phyloP scores from a whole-genome alignment of 768 basidiomycete species.

The Trichaptum fuscoviolaceum region DNA sequence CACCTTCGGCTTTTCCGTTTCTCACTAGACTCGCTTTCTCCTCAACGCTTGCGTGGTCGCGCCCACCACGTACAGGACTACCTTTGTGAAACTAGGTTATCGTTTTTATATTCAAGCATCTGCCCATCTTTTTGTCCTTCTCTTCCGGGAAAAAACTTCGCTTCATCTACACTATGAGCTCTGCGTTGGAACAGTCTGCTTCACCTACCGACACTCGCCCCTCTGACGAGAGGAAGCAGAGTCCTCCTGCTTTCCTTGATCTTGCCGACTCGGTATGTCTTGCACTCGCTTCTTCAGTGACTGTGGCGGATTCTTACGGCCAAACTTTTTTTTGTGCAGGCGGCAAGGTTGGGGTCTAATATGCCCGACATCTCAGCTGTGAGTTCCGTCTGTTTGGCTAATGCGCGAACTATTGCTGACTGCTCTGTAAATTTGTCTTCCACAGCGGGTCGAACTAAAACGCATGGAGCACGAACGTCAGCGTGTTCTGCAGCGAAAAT shows the following conservation, averaged over 20 bases:
- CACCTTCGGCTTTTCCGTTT: conserved; percentile 20
- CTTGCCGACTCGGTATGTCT: conserved; percentile 83
- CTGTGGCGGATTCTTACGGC: conserved; percentile 13
- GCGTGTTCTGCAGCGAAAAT: conserved; percentile 75
- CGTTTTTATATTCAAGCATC: conserved; percentile 44
- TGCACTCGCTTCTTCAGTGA: conserved; percentile 12
- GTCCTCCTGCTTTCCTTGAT: conserved; percentile 89
- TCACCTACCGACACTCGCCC: conserved; percentile 67
- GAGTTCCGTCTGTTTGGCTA: conserved; percentile 29
- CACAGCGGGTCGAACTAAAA: conserved; percentile 83
- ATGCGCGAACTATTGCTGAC: conserved; percentile 7
- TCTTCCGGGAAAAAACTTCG: conserved; percentile 45
- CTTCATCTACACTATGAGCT: conserved; percentile 56
- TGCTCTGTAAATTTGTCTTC: conserved; percentile 8
- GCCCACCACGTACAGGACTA: conserved; percentile 36
- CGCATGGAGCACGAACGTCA: conserved; percentile 90
- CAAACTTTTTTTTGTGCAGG: conserved; percentile 37
- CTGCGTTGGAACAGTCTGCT: conserved; percentile 64
- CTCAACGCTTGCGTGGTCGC: not conserved
- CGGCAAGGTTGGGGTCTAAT: conserved; percentile 80
- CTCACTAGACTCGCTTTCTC: conserved; percentile 13
- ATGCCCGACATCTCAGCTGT: conserved; percentile 84
- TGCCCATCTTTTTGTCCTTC: conserved; percentile 48
- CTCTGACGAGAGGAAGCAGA: conserved; percentile 73
- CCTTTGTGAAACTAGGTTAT: conserved; percentile 64